These are phyloP conservation scores for Nothophaeocryptopus gaeumannii DNA, from an alignment of 2,329 filamentous ascomycete genomes.

Conservation along the genomic window DNA sequence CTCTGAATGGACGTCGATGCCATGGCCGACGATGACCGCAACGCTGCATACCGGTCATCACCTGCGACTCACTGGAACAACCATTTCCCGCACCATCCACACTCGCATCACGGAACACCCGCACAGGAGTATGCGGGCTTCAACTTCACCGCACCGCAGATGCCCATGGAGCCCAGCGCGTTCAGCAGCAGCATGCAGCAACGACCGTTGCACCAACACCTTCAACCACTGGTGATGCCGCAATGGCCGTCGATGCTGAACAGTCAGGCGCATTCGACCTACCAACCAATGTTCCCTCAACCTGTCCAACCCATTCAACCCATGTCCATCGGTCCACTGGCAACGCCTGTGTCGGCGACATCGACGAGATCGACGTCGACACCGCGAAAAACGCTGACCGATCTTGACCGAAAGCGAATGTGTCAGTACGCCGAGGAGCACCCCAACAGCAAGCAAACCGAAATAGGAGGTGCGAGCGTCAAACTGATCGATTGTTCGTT, in stretches of 20 bases:
- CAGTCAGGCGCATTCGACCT: slow-evolving; percentile 59
- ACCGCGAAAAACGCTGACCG: slow-evolving; percentile 71
- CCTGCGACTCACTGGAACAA: slow-evolving; percentile 27
- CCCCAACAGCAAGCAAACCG: slow-evolving; percentile 87
- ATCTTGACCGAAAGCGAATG: slow-evolving; percentile 87
- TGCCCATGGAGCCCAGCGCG: slow-evolving; percentile 55
- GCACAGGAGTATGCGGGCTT: slow-evolving; percentile 66
- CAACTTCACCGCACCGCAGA: slow-evolving; percentile 61
- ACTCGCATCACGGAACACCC: slow-evolving; percentile 65
- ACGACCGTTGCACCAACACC: slow-evolving; percentile 51
- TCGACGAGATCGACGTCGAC: slow-evolving; percentile 40
- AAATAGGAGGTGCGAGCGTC: slow-evolving; percentile 72
- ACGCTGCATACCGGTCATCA: slow-evolving; percentile 28
- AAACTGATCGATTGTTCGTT: background rate
- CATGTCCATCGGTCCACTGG: slow-evolving; percentile 52
- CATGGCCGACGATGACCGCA: slow-evolving; percentile 34
- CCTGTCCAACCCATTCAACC: slow-evolving; percentile 42
- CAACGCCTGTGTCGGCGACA: slow-evolving; percentile 52
- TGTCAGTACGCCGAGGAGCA: slow-evolving; percentile 90
- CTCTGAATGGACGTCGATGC: slow-evolving; percentile 15
- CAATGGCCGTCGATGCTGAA: slow-evolving; percentile 83
- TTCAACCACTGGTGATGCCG: slow-evolving; percentile 71
- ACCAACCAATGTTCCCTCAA: slow-evolving; percentile 61
- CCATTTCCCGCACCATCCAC: slow-evolving; percentile 39
- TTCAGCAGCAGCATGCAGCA: slow-evolving; percentile 57